phyloP scores from a whole-genome alignment of 805 yeast genomes.

The Ogataea methanolica region DNA sequence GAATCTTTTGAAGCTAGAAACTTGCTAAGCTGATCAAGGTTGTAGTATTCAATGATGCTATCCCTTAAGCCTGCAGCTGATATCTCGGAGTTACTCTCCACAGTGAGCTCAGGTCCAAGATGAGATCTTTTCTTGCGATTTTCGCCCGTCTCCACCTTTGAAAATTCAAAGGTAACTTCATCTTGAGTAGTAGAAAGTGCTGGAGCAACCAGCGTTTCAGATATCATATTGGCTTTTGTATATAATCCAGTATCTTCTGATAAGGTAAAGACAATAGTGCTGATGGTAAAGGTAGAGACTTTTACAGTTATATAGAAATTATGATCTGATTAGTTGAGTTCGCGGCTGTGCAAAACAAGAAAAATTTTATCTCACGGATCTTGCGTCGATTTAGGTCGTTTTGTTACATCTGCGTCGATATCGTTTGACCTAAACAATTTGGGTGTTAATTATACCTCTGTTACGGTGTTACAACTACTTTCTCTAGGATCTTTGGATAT shows the following conservation, averaged over 20 bases:
- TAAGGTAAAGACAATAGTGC: neutral
- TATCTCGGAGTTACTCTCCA: constrained; percentile 14
- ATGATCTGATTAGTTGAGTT: too few relatives aligned
- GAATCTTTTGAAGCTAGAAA: constrained; percentile 26
- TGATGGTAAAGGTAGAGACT: too few relatives aligned
- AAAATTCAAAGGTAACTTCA: constrained; percentile 48
- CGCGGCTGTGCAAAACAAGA: too few relatives aligned
- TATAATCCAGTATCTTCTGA: neutral
- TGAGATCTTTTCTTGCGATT: constrained; percentile 13
- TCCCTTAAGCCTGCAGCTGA: constrained; percentile 25
- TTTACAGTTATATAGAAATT: too few relatives aligned
- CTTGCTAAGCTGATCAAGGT: constrained; percentile 30
- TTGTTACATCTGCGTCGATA: too few relatives aligned
- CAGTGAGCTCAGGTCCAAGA: constrained; percentile 27
- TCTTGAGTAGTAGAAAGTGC: constrained; percentile 72
- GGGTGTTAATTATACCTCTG: too few relatives aligned
- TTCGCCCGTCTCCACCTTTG: constrained; percentile 31
- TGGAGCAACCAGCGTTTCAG: constrained; percentile 47
- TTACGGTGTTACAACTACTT: too few relatives aligned
- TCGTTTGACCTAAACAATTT: too few relatives aligned
- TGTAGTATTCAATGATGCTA: constrained; percentile 48
- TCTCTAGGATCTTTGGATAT: too few relatives aligned
- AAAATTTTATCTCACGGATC: too few relatives aligned
- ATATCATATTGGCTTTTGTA: constrained; percentile 4
- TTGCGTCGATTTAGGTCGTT: too few relatives aligned